These are phyloP conservation scores for Carpinus fangiana DNA, from an alignment of 306 rosid species.

Conservation along the genomic window DNA sequence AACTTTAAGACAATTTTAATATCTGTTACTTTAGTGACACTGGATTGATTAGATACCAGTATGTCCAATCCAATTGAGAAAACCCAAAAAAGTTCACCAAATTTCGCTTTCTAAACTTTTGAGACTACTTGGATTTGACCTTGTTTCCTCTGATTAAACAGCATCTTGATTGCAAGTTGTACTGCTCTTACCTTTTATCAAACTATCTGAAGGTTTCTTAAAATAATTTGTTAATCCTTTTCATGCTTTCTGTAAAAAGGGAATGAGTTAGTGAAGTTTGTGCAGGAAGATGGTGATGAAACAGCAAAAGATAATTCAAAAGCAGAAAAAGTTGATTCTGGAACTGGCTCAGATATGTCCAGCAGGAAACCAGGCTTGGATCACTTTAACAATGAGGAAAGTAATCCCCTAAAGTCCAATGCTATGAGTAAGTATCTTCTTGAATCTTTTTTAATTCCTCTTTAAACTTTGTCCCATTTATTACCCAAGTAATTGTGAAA, in stretches of 20 bases:
- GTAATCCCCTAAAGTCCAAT: conserved; percentile 67
- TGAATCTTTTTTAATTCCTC: conserved; percentile 10
- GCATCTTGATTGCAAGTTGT: background rate
- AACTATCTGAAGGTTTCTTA: conserved; percentile 5
- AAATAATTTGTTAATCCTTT: background rate
- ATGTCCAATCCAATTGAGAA: background rate
- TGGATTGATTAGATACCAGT: background rate
- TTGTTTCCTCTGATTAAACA: background rate
- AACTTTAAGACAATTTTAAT: too few relatives aligned
- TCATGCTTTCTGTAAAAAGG: conserved; percentile 10
- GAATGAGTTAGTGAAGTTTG: conserved; percentile 28
- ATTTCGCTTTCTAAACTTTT: background rate
- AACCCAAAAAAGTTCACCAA: background rate
- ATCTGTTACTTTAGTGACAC: background rate
- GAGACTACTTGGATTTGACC: background rate
- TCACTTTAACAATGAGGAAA: conserved; percentile 66
- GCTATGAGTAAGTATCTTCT: conserved; percentile 74
- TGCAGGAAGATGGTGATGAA: conserved; percentile 53
- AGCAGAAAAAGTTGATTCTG: conserved; percentile 43
- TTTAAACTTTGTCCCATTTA: conserved; percentile 5
- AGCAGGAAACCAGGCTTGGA: conserved; percentile 60
- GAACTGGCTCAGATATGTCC: conserved; percentile 24
- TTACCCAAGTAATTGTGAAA: conserved; percentile 1
- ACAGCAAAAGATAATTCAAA: conserved; percentile 42
- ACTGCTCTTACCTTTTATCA: background rate